These are phyloP conservation scores for Kodamaea laetipori DNA, from an alignment of 805 yeast species.

Conservation along the genomic window DNA sequence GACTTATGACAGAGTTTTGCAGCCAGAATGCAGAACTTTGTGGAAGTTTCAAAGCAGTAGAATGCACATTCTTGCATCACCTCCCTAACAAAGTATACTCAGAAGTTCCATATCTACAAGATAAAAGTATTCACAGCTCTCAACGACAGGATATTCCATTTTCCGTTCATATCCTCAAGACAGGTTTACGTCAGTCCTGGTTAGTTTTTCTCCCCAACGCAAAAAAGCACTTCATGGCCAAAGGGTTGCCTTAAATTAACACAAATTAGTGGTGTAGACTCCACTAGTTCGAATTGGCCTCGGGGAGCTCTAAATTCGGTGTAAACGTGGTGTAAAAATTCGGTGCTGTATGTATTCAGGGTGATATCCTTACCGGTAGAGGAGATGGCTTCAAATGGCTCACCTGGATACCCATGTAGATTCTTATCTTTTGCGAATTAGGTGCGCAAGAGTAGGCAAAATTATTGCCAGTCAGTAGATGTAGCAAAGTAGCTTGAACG, in stretches of 20 bases:
- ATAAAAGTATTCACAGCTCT: neutral
- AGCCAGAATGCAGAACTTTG: neutral
- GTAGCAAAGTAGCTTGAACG: no score
- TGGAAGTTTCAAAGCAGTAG: neutral
- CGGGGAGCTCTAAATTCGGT: neutral
- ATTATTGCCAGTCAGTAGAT: no score
- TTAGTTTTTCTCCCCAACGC: neutral
- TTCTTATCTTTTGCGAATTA: no score
- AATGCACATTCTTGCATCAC: neutral
- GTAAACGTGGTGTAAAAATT: neutral
- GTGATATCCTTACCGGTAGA: neutral
- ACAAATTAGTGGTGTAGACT: neutral
- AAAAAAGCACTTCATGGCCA: slow-evolving; percentile 5
- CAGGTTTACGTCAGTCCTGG: slow-evolving; percentile 12
- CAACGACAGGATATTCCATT: neutral
- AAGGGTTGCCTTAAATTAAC: slow-evolving; percentile 2
- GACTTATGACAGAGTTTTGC: slow-evolving; percentile 8
- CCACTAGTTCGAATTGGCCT: neutral
- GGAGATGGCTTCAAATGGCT: neutral
- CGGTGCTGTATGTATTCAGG: no score
- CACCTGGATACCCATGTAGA: no score
- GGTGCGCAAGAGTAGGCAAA: no score
- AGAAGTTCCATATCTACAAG: neutral
- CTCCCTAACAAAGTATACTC: slow-evolving; percentile 9
- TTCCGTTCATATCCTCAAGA: slow-evolving; percentile 5